Evolutionary conservation across 2,329 filamentous ascomycete genomes (phyloP).

Genomic region (Claviceps africana): DNA sequence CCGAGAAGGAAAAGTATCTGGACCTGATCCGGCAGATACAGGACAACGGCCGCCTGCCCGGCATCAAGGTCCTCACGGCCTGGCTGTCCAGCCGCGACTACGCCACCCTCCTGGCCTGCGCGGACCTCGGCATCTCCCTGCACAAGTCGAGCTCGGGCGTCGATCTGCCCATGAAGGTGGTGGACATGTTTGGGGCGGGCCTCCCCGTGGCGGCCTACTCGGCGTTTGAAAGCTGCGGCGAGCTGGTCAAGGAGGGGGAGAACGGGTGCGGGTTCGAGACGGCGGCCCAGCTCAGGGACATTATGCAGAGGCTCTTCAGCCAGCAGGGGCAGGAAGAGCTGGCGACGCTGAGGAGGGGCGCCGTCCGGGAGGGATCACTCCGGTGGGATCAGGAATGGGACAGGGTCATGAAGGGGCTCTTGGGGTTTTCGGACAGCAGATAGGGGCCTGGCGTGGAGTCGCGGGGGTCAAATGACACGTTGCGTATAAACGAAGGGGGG

Average conservation of each 20-base stretch:
- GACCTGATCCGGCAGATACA: conserved; percentile 48
- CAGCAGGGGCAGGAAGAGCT: conserved; percentile 39
- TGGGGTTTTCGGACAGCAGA: conserved; percentile 31
- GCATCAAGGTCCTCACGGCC: conserved; percentile 61
- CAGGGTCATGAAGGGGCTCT: conserved; percentile 58
- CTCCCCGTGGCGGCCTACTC: conserved; percentile 81
- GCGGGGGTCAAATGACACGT: background rate
- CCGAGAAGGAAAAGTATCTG: conserved; percentile 65
- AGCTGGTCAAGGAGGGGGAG: conserved; percentile 74
- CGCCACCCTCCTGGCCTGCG: conserved; percentile 65
- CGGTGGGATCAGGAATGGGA: conserved; percentile 95
- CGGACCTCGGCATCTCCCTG: conserved; percentile 79
- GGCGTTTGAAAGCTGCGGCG: conserved; percentile 73
- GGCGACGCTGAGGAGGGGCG: conserved; percentile 49
- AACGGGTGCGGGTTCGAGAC: conserved; percentile 80
- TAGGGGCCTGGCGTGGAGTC: background rate
- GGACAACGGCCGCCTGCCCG: conserved; percentile 46
- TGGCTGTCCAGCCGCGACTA: conserved; percentile 82
- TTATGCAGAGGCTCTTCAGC: conserved; percentile 51
- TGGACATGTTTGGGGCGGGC: conserved; percentile 96
- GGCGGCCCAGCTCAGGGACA: conserved; percentile 46
- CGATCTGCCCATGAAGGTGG: conserved; percentile 96
- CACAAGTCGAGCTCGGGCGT: conserved; percentile 92
- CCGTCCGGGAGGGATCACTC: conserved; percentile 55
- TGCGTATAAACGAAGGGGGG: background rate